Evolutionary conservation across 1,139 yeast species (phyloP), one percentile per base, ranked within the genome.

Genomic region (Debaryomyces sp.): DNA sequence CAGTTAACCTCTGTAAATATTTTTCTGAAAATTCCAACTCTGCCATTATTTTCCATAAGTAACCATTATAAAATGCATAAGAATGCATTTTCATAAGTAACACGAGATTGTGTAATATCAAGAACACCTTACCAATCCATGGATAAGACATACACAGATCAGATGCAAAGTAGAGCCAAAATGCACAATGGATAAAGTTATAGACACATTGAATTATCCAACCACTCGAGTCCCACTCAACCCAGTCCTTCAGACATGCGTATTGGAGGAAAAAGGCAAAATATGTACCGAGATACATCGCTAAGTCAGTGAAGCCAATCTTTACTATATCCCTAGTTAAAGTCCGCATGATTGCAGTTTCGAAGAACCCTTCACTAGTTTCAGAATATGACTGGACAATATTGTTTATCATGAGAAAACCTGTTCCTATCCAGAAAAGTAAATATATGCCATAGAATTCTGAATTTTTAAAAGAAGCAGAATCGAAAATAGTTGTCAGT

Each of bases 61-160:
- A 89, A 0, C 97, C 98, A 62, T 91, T 91, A 70, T 85, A 92
- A 59, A 86, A 89, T 0, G 89, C 89, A 62, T 85, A 92, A 1
- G 97, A 89, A 64, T 92, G 97, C 84, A 86, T 87, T 63, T 92
- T 92, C 98, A 92, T 92, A 55, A 92, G 66, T 55, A 91, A 71
- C 4, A 92, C 97, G 47, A 89, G 73, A n/a, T 89, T 82, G 64
- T 92, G 98, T 49, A 92, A 73, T 50, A 89, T 77, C 52, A 92
- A 69, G 59, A 88, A 92, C 37, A 91, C 92, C 59, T 85, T 84
- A 4, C 90, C 96, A 47, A 91, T 86, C 98, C 98, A 92, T 3
- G 92, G 89, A 59, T 77, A 87, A 32, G 75, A 67, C 65, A 68
- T 59, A 13, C 54, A 54, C 49, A 67, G 62, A 41, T 69, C 67